These are phyloP conservation scores for Cytospora mali DNA, from an alignment of 2,329 filamentous ascomycete species.

Conservation along the genomic window DNA sequence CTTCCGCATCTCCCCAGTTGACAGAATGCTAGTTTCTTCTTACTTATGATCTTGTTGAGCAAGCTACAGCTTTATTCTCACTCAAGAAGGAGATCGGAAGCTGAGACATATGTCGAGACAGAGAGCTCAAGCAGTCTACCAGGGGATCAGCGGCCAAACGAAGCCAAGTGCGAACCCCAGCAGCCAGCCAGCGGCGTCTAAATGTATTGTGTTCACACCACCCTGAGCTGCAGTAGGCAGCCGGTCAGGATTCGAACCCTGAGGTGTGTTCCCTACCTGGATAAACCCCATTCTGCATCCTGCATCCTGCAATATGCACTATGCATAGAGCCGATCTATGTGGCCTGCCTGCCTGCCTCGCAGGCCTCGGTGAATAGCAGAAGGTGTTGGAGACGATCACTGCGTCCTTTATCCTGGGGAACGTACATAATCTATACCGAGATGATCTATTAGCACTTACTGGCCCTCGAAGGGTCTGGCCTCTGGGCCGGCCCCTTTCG, in stretches of 20 bases:
- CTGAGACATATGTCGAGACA: not conserved
- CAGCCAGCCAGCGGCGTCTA: not conserved
- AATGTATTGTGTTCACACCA: conserved; percentile 3
- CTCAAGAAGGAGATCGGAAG: not conserved
- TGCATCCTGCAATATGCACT: conserved; percentile 4
- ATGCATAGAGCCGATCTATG: conserved; percentile 6
- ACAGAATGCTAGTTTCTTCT: not conserved
- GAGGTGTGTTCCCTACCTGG: conserved; percentile 2
- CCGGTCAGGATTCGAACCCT: conserved; percentile 3
- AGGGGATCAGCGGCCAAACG: conserved; percentile 13
- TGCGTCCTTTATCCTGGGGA: not conserved
- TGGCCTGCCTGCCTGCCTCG: not conserved
- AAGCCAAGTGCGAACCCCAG: not conserved
- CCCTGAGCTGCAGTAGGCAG: not conserved
- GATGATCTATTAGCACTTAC: not conserved
- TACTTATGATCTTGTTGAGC: not conserved
- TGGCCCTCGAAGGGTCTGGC: not conserved
- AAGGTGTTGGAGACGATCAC: not conserved
- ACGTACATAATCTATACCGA: not conserved
- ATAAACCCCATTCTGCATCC: not conserved
- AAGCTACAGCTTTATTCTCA: conserved; percentile 5
- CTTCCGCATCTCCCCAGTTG: not conserved
- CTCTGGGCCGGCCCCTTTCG: not conserved
- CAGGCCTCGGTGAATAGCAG: not conserved
- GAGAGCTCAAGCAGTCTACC: not conserved